These are phyloP conservation scores for Penicillium silybi DNA, from an alignment of 495 filamentous ascomycete species.

Conservation along the genomic window DNA sequence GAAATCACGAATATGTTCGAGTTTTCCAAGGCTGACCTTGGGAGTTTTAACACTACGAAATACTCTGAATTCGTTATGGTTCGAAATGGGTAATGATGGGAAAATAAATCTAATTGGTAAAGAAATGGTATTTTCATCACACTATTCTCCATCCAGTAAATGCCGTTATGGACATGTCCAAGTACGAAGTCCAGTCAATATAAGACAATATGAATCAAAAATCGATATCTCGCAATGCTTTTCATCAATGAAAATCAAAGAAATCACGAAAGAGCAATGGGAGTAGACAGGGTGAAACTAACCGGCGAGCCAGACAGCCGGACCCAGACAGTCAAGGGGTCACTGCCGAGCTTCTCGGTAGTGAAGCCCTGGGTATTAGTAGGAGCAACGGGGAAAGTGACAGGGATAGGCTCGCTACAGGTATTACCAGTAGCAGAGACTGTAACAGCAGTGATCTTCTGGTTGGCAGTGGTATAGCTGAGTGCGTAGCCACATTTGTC, in stretches of 20 bases:
- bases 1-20: too few species aligned
- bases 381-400: constrained; percentile 50
- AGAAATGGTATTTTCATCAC: neutral
- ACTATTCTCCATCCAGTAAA: neutral
- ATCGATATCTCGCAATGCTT: neutral
- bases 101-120: too few species aligned
- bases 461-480: constrained; percentile 38
- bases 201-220: neutral
- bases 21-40: too few species aligned
- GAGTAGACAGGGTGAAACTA: constrained; percentile 46
- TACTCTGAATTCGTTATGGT: too few species aligned
- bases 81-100: too few species aligned
- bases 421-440: constrained; percentile 48
- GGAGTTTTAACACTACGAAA: too few species aligned
- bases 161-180: neutral
- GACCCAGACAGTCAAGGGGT: constrained; percentile 59
- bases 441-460: constrained; percentile 48
- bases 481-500: constrained; percentile 53
- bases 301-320: constrained; percentile 49
- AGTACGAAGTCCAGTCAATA: neutral
- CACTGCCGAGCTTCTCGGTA: constrained; percentile 53
- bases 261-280: constrained; percentile 31
- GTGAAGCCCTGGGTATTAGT: constrained; percentile 40
- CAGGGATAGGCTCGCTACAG: constrained; percentile 50
- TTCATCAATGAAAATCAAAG: neutral